phyloP scores from a whole-genome alignment of 768 basidiomycete genomes.

The Kwoniella pini region DNA sequence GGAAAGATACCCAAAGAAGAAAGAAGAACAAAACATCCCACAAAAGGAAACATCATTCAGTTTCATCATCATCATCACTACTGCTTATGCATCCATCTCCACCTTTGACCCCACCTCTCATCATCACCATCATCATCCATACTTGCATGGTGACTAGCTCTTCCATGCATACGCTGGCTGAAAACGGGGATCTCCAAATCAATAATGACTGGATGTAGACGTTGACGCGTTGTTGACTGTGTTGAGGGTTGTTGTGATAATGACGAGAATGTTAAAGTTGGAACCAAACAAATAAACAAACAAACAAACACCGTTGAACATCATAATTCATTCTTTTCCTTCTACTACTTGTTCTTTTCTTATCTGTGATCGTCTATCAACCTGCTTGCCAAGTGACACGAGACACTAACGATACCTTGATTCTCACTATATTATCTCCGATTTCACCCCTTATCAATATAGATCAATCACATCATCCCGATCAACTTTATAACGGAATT shows the following conservation, averaged over 20 bases:
- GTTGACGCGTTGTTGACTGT: slow-evolving; percentile 7
- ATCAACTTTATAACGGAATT: too few species aligned
- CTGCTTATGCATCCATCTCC: not conserved
- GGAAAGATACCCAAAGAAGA: slow-evolving; percentile 22
- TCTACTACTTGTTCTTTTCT: not conserved
- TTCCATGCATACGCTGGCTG: not conserved
- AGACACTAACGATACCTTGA: not conserved
- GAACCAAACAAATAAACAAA: slow-evolving; percentile 11
- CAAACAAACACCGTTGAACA: not conserved
- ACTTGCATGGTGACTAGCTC: not conserved
- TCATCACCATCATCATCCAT: not conserved
- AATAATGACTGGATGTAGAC: not conserved
- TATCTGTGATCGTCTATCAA: not conserved
- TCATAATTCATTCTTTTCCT: not conserved
- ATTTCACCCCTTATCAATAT: too few species aligned
- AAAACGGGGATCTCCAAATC: not conserved
- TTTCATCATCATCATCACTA: not conserved
- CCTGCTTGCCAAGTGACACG: not conserved
- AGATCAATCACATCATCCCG: too few species aligned
- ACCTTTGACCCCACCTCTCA: not conserved
- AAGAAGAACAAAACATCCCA: slow-evolving; percentile 1
- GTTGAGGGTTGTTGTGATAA: too few species aligned
- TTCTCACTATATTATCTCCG: too few species aligned
- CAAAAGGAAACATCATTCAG: not conserved
- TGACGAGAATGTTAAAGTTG: slow-evolving; percentile 1